Evolutionary conservation across 768 basidiomycete genomes (phyloP).

Genomic region (Auricularia sp.): DNA sequence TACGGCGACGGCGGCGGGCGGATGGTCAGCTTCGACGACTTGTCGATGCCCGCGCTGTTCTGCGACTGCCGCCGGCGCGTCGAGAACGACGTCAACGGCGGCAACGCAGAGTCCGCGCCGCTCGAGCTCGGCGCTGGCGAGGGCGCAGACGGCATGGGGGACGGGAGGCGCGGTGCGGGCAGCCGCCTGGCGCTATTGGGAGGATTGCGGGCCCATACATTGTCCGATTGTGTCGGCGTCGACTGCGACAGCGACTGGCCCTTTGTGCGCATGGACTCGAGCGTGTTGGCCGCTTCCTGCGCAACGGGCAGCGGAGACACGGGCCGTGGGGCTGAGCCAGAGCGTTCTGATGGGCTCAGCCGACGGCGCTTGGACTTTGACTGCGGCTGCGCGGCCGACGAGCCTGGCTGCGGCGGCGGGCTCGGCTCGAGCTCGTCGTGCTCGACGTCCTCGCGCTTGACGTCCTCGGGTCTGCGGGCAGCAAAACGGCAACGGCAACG

Average conservation of each 20-base stretch:
- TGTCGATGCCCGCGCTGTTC: conserved; percentile 49
- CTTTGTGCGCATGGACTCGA: not conserved
- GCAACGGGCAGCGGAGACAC: not conserved
- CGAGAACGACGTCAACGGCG: conserved; percentile 69
- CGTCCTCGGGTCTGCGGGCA: not conserved
- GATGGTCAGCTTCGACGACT: conserved; percentile 73
- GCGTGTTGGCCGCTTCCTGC: not conserved
- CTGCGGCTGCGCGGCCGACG: not conserved
- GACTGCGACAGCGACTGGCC: not conserved
- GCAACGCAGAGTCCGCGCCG: conserved; percentile 38
- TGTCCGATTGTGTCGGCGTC: not conserved
- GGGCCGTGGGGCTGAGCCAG: not conserved
- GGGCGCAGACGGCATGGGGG: not conserved
- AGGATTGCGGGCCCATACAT: no score
- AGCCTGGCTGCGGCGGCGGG: not conserved
- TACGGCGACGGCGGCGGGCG: conserved; percentile 32
- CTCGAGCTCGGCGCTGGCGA: not conserved
- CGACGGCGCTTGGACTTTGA: not conserved
- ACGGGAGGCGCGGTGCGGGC: not conserved
- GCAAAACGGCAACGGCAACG: not conserved
- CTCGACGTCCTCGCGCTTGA: not conserved
- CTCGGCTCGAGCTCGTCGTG: not conserved
- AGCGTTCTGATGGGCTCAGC: not conserved
- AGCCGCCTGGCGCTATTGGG: not conserved
- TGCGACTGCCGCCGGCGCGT: conserved; percentile 54